These are phyloP conservation scores for Xerocomus brunneocitrinus DNA, from an alignment of 768 basidiomycete species.

Conservation along the genomic window DNA sequence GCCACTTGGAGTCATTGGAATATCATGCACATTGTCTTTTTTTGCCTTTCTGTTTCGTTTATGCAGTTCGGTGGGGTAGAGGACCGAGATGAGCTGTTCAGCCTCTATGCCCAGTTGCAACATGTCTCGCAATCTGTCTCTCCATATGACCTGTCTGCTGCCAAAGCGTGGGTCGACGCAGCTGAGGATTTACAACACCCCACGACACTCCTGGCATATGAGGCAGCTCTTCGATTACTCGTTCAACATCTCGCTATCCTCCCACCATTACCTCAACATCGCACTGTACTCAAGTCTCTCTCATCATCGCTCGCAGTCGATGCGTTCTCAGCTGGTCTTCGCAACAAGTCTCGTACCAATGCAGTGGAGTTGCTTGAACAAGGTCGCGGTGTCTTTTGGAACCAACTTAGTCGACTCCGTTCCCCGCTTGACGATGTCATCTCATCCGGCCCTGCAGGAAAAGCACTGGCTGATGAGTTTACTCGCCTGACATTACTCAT, in stretches of 20 bases:
- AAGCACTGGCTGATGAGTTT: not conserved
- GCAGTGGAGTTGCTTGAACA: not conserved
- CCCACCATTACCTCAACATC: not conserved
- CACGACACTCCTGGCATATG: no score
- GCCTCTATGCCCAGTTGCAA: not conserved
- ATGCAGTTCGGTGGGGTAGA: not conserved
- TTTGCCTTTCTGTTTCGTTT: no score
- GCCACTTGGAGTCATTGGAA: not conserved
- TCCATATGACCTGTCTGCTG: not conserved
- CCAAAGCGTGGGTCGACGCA: not conserved
- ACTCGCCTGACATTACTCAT: not conserved
- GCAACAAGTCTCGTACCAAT: no score
- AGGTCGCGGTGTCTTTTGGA: not conserved
- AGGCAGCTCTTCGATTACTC: no score
- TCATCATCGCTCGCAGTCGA: not conserved
- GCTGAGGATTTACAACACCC: not conserved
- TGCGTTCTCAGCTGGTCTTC: not conserved
- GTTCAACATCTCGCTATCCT: not conserved
- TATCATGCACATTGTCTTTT: not conserved
- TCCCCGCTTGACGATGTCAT: no score
- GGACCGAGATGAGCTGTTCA: not conserved
- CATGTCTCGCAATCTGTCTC: not conserved
- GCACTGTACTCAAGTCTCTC: not conserved
- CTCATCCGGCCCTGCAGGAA: not conserved
- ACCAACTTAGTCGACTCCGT: not conserved